These are phyloP conservation scores for Fusarium sororula DNA, from an alignment of 2,329 filamentous ascomycete genomes.

Conservation along the genomic window DNA sequence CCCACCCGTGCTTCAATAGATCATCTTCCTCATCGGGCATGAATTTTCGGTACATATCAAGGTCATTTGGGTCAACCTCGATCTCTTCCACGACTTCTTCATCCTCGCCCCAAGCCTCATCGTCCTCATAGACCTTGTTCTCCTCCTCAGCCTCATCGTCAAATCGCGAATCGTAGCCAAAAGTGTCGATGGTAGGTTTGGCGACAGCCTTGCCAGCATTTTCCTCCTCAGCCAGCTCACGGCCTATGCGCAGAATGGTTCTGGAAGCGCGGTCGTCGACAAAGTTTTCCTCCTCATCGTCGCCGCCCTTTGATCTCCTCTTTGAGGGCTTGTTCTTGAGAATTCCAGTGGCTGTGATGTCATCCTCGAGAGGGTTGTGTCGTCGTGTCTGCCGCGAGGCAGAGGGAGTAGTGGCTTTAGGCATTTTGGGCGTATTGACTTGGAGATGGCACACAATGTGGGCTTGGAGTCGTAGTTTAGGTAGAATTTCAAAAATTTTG, in stretches of 20 bases:
- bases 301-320: constrained; percentile 70
- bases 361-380: constrained; percentile 92
- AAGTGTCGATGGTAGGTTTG: constrained; percentile 63
- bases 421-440: constrained; percentile 66
- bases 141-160: constrained; percentile 63
- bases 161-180: constrained; percentile 82
- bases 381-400: constrained; percentile 69
- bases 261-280: constrained; percentile 89
- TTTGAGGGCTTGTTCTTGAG: constrained; percentile 80
- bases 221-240: constrained; percentile 88
- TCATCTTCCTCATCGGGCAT: constrained; percentile 78
- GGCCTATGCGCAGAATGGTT: constrained; percentile 89
- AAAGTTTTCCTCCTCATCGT: constrained; percentile 72
- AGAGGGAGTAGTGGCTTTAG: constrained; percentile 74
- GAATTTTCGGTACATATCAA: constrained; percentile 92
- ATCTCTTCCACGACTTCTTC: constrained; percentile 76
- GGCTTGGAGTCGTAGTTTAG: constrained; percentile 36
- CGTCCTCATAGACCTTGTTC: constrained; percentile 57
- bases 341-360: constrained; percentile 76
- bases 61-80: constrained; percentile 88
- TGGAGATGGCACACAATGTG: constrained; percentile 38
- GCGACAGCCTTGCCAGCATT: constrained; percentile 51
- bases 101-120: constrained; percentile 80
- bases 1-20: constrained; percentile 73
- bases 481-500: constrained; percentile 49